These are phyloP conservation scores for Mrakia frigida DNA, from an alignment of 768 basidiomycete species.

Conservation along the genomic window DNA sequence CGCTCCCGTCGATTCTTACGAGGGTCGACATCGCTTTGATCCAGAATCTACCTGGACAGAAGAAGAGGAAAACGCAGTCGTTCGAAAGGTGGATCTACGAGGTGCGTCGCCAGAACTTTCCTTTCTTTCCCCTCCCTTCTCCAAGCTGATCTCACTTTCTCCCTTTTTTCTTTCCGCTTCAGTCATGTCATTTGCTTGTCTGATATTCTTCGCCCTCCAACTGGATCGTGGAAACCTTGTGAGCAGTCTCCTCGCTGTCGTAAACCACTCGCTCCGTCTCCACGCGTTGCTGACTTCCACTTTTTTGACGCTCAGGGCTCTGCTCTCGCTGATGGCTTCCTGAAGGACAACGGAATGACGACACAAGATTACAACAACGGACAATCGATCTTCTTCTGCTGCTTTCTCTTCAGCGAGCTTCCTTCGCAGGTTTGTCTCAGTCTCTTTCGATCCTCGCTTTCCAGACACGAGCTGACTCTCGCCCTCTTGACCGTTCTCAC, in stretches of 20 bases:
- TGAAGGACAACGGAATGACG: constrained; percentile 35
- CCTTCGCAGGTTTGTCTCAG: constrained; percentile 15
- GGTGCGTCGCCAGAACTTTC: no score
- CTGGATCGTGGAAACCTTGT: background rate
- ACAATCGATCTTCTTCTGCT: constrained; percentile 33
- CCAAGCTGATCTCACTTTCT: no score
- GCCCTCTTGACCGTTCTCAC: background rate
- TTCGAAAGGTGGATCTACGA: background rate
- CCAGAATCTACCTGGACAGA: constrained; percentile 1
- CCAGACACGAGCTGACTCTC: no score
- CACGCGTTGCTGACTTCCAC: no score
- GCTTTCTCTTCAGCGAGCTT: constrained; percentile 36
- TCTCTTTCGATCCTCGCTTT: no score
- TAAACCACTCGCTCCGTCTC: background rate
- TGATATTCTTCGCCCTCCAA: background rate
- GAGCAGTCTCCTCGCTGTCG: no score
- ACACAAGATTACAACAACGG: constrained; percentile 34
- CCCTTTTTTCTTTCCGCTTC: no score
- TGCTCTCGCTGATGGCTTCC: constrained; percentile 36
- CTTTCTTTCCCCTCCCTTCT: no score
- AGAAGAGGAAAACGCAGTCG: background rate
- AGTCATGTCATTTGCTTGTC: background rate
- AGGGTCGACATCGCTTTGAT: constrained; percentile 1
- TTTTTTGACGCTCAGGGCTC: constrained; percentile 17
- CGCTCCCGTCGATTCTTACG: background rate